These are phyloP conservation scores for Pichia rugopelliculosa DNA, from an alignment of 805 yeast genomes.

Conservation along the genomic window DNA sequence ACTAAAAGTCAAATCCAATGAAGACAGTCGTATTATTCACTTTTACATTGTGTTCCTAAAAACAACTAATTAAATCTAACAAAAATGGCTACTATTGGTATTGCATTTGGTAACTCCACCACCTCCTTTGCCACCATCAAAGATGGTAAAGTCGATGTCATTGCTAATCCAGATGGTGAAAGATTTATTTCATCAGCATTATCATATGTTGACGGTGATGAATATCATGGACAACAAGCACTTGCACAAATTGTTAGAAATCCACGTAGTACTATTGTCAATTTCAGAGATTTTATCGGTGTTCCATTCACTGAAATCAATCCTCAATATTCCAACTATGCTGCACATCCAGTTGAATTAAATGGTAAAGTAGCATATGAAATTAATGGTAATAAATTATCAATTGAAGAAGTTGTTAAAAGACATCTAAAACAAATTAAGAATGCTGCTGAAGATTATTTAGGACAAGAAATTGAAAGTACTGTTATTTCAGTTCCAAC, in stretches of 20 bases:
- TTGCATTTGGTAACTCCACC: slow-evolving; percentile 93
- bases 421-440: slow-evolving; percentile 81
- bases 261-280: slow-evolving; percentile 75
- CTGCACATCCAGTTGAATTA: slow-evolving; percentile 60
- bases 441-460: slow-evolving; percentile 86
- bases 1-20: too few species aligned
- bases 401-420: slow-evolving; percentile 70
- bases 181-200: slow-evolving; percentile 91
- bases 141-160: slow-evolving; percentile 93
- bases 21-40: too few species aligned
- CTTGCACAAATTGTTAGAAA: slow-evolving; percentile 86
- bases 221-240: slow-evolving; percentile 97
- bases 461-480: slow-evolving; percentile 74
- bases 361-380: slow-evolving; percentile 64
- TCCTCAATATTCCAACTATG: slow-evolving; percentile 50
- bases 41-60: neutral
- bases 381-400: slow-evolving; percentile 47
- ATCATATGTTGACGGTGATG: slow-evolving; percentile 89
- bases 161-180: slow-evolving; percentile 99
- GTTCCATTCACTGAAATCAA: slow-evolving; percentile 63
- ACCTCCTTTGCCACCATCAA: slow-evolving; percentile 87
- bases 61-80: neutral
- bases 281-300: slow-evolving; percentile 92
- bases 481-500: slow-evolving; percentile 90
- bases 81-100: slow-evolving; percentile 67